These are phyloP conservation scores for Geotrichum reessii DNA, from an alignment of 1,139 yeast genomes.

Conservation along the genomic window DNA sequence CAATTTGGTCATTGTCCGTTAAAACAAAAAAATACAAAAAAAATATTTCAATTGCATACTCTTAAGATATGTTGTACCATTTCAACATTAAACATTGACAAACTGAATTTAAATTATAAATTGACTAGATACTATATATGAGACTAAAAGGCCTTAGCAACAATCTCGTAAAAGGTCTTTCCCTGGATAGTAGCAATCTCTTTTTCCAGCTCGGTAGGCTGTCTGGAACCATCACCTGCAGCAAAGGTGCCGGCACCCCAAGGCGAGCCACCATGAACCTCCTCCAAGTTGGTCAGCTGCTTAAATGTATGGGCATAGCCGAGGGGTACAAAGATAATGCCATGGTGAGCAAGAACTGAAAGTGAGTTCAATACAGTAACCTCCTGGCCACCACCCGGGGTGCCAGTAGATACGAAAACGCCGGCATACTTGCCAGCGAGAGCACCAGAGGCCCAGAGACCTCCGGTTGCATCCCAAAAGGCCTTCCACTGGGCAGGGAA, in stretches of 20 bases:
- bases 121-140: too few species aligned
- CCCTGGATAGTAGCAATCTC: slow-evolving; percentile 59
- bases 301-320: slow-evolving; percentile 60
- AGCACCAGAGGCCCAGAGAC: slow-evolving; percentile 67
- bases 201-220: slow-evolving; percentile 55
- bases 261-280: slow-evolving; percentile 71
- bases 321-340: slow-evolving; percentile 61
- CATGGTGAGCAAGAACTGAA: slow-evolving; percentile 49
- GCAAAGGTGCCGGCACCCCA: slow-evolving; percentile 82
- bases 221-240: slow-evolving; percentile 68
- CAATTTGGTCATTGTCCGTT: too few species aligned
- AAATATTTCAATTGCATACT: too few species aligned
- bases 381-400: slow-evolving; percentile 78
- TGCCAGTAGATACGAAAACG: slow-evolving; percentile 65
- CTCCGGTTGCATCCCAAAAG: slow-evolving; percentile 73
- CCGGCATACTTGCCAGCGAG: slow-evolving; percentile 68
- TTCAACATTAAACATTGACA: too few species aligned
- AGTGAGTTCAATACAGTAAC: slow-evolving; percentile 54
- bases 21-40: too few species aligned
- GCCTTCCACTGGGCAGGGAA: slow-evolving; percentile 70
- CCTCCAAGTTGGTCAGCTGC: slow-evolving; percentile 51
- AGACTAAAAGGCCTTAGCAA: slow-evolving; percentile 20
- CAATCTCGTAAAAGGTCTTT: slow-evolving; percentile 42
- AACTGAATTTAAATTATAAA: too few species aligned
- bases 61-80: too few species aligned